Evolutionary conservation across 805 yeast species (phyloP).

Genomic region (Kluyveromyces siamensis): DNA sequence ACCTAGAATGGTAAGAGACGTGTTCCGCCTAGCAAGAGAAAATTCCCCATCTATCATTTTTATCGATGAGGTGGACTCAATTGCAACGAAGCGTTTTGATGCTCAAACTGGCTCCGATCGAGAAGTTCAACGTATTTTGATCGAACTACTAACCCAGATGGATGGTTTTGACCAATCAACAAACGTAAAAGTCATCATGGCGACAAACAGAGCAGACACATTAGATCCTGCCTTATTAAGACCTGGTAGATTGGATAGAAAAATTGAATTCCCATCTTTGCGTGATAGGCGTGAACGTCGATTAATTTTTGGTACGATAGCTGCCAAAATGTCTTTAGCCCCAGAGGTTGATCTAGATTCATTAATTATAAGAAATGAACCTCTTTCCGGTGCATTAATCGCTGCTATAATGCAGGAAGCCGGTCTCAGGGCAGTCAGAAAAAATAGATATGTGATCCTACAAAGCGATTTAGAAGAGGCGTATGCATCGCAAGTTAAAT

Average conservation of each 20-base stretch:
- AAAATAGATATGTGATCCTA: constrained; percentile 91
- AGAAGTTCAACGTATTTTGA: constrained; percentile 95
- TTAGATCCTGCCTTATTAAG: constrained; percentile 96
- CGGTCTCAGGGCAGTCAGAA: constrained; percentile 96
- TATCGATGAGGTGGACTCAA: constrained; percentile 98
- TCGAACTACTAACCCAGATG: constrained; percentile 96
- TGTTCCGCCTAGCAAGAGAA: constrained; percentile 92
- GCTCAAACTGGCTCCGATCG: constrained; percentile 99
- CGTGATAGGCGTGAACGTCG: constrained; percentile 98
- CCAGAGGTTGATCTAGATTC: constrained; percentile 97
- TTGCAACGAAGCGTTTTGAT: constrained; percentile 97
- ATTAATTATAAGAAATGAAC: constrained; percentile 89
- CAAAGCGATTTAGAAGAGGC: constrained; percentile 98
- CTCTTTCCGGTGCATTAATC: constrained; percentile 92
- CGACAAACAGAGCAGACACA: constrained; percentile 98
- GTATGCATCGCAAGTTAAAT: constrained; percentile 90
- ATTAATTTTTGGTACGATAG: constrained; percentile 89
- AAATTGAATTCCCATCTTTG: constrained; percentile 92
- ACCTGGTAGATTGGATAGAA: constrained; percentile 97
- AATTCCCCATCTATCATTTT: constrained; percentile 95
- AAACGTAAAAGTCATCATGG: constrained; percentile 97
- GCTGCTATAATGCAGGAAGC: constrained; percentile 99
- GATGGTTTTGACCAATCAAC: constrained; percentile 97
- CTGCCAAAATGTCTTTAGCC: constrained; percentile 94
- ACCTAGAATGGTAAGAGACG: constrained; percentile 99